Base-by-base conservation (phyloP, 768 basidiomycete species). In the Rubroboletus pulcherrimus region DNA sequence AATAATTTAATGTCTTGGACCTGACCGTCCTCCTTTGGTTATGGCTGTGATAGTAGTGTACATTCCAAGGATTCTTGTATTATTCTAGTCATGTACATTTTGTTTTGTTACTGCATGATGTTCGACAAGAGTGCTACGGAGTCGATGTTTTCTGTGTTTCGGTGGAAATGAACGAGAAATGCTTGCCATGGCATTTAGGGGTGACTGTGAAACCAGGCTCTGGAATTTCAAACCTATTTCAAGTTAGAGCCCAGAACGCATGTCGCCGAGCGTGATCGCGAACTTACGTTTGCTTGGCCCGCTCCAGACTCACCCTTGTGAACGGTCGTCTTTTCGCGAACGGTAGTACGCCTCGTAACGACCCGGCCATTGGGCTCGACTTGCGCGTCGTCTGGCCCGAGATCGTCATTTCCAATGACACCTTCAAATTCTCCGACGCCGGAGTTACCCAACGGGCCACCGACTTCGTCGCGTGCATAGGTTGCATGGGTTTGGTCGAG, bases 341-440 rank as follows among this genome's bases (percentile, higher is more conserved):
- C 26, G 26, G 52, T 1, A 30, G 66, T 33, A 7, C 51, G 61
- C 51, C 69, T 58, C 37, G 51, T 49, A 10, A 71, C 53, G 17
- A 63, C 56, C 9, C 66, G 62, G 10, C 69, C 70, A 5, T 69
- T 37, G 0, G 67, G 19, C 17, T 70, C 71, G 52, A 63, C 50
- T 6, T 64, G 63, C 0, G 26, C 38, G 8, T 57, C 45, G 35
- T 71, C 71, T 11, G 62, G 60, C 5, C 70, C 70, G 15, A 66
- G 62, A 49, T 72, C 70, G 30, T 63, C 65, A 4, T 59, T 63
- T 7, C 71, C 69, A 5, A 68, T 63, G 0, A 72, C 54, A 0
- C 66, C 68, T 26, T 71, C 70, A 10, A 70, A 65, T 17, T 71
- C 70, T 21, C 68, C 70, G 9, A 70, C 60, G n/a, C 68, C 53